These are phyloP conservation scores for Parascedosporium putredinis DNA, from an alignment of 2,329 filamentous ascomycete species.

Conservation along the genomic window DNA sequence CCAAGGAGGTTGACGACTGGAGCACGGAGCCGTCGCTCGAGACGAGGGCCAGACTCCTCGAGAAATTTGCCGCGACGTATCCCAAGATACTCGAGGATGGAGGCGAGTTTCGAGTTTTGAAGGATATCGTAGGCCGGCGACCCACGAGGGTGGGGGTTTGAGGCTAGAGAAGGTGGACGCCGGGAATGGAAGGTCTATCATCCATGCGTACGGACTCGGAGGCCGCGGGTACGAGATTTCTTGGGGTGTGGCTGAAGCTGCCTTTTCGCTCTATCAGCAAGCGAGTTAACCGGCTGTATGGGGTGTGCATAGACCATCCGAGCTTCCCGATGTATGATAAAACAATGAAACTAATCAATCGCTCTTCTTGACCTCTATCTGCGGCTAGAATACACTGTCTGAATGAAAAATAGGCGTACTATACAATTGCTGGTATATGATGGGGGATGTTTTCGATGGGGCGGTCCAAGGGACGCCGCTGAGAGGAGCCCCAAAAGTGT, in stretches of 20 bases:
- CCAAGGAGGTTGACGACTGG: constrained; percentile 51
- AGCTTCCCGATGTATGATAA: too few species aligned
- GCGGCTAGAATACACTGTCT: not conserved
- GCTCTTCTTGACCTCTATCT: not conserved
- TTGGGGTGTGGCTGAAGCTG: constrained; percentile 46
- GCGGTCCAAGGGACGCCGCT: constrained; percentile 3
- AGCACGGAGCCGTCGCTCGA: constrained; percentile 34
- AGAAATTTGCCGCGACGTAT: constrained; percentile 23
- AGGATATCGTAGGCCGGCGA: constrained; percentile 34
- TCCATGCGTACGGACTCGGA: constrained; percentile 51
- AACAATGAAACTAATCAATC: too few species aligned
- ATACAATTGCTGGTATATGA: constrained; percentile 5
- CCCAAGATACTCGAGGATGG: constrained; percentile 19
- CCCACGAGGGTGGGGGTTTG: constrained; percentile 37
- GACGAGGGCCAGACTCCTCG: constrained; percentile 36
- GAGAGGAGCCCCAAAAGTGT: not conserved
- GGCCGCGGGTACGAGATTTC: constrained; percentile 53
- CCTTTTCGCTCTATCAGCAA: too few species aligned
- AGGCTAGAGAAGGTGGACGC: constrained; percentile 40
- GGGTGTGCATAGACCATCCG: too few species aligned
- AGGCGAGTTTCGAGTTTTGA: constrained; percentile 22
- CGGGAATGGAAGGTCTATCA: constrained; percentile 14
- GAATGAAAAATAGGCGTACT: not conserved
- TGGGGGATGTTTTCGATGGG: constrained; percentile 5
- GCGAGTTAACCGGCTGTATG: too few species aligned